These are phyloP conservation scores for Talaromyces sp. DNA, from an alignment of 2,329 filamentous ascomycete species.

Conservation along the genomic window DNA sequence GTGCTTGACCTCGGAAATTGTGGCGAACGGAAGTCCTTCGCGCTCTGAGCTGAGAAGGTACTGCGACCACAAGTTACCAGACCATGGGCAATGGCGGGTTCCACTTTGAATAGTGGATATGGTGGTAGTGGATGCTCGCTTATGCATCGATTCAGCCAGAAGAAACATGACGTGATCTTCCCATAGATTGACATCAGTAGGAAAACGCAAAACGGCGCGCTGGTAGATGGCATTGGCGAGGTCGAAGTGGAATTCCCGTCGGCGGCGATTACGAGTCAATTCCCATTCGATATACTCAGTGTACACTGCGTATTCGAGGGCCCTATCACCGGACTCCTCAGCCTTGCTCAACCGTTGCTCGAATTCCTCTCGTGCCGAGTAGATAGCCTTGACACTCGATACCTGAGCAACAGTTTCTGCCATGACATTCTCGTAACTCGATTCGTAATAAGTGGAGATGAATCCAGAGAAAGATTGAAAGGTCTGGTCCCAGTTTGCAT, in stretches of 20 bases:
- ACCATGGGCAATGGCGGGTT: slow-evolving; percentile 90
- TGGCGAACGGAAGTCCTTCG: slow-evolving; percentile 72
- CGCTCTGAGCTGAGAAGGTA: slow-evolving; percentile 84
- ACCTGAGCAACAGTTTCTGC: slow-evolving; percentile 55
- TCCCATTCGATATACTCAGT: slow-evolving; percentile 85
- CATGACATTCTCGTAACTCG: slow-evolving; percentile 62
- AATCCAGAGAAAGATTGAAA: slow-evolving; percentile 63
- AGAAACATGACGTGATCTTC: slow-evolving; percentile 80
- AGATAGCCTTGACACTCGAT: slow-evolving; percentile 57
- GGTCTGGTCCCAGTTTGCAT: slow-evolving; percentile 62
- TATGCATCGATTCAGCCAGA: slow-evolving; percentile 55
- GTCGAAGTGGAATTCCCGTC: slow-evolving; percentile 52
- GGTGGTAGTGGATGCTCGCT: slow-evolving; percentile 50
- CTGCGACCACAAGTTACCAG: slow-evolving; percentile 85
- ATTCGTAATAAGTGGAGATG: slow-evolving; percentile 58
- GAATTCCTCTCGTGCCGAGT: slow-evolving; percentile 55
- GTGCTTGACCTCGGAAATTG: slow-evolving; percentile 89
- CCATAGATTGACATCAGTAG: slow-evolving; percentile 76
- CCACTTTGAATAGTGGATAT: slow-evolving; percentile 78
- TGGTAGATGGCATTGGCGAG: slow-evolving; percentile 70
- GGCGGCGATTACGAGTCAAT: slow-evolving; percentile 59
- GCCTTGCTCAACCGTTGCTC: slow-evolving; percentile 59
- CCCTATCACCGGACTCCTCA: slow-evolving; percentile 54
- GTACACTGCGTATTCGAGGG: slow-evolving; percentile 57
- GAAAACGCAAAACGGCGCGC: slow-evolving; percentile 73